phyloP scores from a whole-genome alignment of 1,139 yeast species.

The Tardiomyces blankii region DNA sequence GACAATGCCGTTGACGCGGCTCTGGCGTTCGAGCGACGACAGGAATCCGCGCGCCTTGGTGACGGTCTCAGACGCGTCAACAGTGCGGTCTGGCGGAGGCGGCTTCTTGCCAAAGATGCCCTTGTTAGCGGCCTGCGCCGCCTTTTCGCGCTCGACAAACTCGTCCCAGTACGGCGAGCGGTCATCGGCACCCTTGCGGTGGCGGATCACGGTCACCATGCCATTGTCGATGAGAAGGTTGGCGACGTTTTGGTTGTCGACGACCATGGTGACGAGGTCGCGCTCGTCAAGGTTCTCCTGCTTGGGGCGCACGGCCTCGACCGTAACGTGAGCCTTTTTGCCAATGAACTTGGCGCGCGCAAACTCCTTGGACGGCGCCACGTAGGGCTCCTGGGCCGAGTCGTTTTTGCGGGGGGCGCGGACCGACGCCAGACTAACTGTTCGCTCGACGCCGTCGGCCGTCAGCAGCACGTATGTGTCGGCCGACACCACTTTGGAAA shows the following conservation, averaged over 20 bases:
- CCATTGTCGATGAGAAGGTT: conserved; percentile 53
- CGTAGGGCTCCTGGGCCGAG: conserved; percentile 45
- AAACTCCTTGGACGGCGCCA: conserved; percentile 59
- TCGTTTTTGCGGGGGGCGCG: conserved; percentile 64
- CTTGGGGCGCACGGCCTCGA: conserved; percentile 59
- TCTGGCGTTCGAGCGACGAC: conserved; percentile 57
- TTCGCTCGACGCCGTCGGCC: conserved; percentile 30
- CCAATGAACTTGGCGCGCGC: conserved; percentile 62
- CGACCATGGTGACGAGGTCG: conserved; percentile 47
- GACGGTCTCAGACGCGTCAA: conserved; percentile 70
- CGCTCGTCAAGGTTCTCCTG: conserved; percentile 55
- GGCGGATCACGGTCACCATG: conserved; percentile 67
- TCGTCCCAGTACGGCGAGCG: conserved; percentile 72
- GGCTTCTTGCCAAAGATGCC: conserved; percentile 57
- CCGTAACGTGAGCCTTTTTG: conserved; percentile 45
- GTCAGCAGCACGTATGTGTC: conserved; percentile 52
- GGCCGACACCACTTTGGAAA: conserved; percentile 52
- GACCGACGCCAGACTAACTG: conserved; percentile 65
- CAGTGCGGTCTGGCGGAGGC: conserved; percentile 49
- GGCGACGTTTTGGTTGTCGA: conserved; percentile 49
- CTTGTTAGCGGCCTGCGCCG: conserved; percentile 42
- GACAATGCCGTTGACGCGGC: conserved; percentile 53
- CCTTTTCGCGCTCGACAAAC: conserved; percentile 57
- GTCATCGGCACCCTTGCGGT: conserved; percentile 62
- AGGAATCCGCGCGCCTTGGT: conserved; percentile 66